Evolutionary conservation across 2,329 filamentous ascomycete species (phyloP), one percentile per base, ranked within the genome.

Genomic region (Pleurostoma richardsiae): DNA sequence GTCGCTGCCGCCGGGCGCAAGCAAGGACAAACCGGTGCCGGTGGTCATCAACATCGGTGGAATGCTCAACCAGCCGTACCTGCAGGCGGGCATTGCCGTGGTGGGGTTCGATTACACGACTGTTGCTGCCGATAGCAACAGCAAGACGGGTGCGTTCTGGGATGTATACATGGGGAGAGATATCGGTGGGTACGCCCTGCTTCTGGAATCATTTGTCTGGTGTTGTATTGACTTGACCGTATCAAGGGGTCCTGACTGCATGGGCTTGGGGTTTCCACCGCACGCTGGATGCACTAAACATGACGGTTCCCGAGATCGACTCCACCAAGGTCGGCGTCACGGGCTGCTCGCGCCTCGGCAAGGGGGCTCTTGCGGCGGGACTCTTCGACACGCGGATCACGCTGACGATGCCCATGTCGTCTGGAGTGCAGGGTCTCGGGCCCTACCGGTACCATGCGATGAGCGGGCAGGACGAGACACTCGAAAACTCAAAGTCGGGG

Each of bases 181-280:
- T 49, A 73, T 76, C 43, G 73, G 71, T 73, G 54, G 45, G 56
- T 55, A 28, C 27, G 45, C 36, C 7, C 27, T 42, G 44, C 19
- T 19, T 19, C 19, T 19, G 19, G 19, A 19, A 19, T 19, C 19
- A 19, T 19, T 19, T 19, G 42, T 2, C 10, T 36, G 28, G 41
- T 29, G 2, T 11, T 11, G 11, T 10, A 29, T 30, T 7, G 10
- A 19, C 19, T 19, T 19, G 19, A 19, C 19, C 19, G 19, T 19
- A 19, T 19, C 19, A 19, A 19, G 72, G 74, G 48, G 71, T 74
- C 36, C 61, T 77, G 44, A 77, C 72, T 10, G 75, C 75, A 10
- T 79, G 76, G 76, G 73, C 74, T 10, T 79, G 75, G 74, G 74
- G 70, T 40, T 75, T 79, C 52, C 72, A 74, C 54, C 71, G 73